Evolutionary conservation across 2,329 filamentous ascomycete species (phyloP).

Genomic region (Cryphonectria parasitica): DNA sequence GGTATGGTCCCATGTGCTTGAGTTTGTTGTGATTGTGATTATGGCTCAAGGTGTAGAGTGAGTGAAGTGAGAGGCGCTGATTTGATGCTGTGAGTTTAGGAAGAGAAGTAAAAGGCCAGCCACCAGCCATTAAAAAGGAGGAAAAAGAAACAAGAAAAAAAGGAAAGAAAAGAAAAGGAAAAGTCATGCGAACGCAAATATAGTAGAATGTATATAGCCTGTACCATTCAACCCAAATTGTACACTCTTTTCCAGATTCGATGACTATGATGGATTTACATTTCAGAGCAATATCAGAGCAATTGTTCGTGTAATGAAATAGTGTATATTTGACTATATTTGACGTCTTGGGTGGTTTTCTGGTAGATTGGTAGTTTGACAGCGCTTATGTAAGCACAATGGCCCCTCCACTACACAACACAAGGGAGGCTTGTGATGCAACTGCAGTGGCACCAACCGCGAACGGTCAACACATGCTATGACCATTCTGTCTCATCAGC

Average conservation of each 20-base stretch:
- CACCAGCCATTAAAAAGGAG: too few relatives aligned
- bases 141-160: too few relatives aligned
- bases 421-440: conserved; percentile 4
- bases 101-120: background rate
- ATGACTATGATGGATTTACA: too few relatives aligned
- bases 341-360: background rate
- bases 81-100: background rate
- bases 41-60: background rate
- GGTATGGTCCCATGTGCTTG: background rate
- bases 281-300: too few relatives aligned
- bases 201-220: background rate
- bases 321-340: background rate
- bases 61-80: background rate
- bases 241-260: too few relatives aligned
- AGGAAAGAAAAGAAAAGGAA: too few relatives aligned
- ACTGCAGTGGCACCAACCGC: background rate
- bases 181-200: too few relatives aligned
- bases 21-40: background rate
- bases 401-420: background rate
- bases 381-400: background rate
- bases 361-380: background rate
- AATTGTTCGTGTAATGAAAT: background rate
- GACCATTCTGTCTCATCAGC: background rate
- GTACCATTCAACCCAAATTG: background rate
- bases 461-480: background rate